Evolutionary conservation across 2,329 filamentous ascomycete species (phyloP).

Genomic region (Chalara sp.): DNA sequence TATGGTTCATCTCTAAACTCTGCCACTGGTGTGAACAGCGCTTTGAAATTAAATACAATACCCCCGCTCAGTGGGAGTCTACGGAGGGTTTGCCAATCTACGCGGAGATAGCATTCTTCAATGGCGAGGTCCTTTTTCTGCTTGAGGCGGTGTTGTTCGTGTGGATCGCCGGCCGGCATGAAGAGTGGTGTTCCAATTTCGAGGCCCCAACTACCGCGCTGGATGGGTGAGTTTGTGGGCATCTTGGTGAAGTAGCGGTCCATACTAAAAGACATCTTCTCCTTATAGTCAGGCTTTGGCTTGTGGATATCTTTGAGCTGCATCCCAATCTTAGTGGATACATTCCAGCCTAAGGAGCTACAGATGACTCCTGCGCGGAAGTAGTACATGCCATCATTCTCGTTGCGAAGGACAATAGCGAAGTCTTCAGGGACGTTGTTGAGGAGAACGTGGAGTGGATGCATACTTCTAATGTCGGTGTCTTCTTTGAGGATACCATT

Average conservation of each 20-base stretch:
- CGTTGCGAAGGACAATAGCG: conserved; percentile 65
- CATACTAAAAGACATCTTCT: conserved; percentile 85
- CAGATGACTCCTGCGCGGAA: conserved; percentile 74
- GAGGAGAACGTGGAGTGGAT: conserved; percentile 64
- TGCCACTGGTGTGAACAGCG: conserved; percentile 67
- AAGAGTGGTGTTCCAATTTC: conserved; percentile 71
- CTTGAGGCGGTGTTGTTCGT: conserved; percentile 49
- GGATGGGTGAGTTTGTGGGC: conserved; percentile 67
- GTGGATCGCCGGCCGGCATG: conserved; percentile 62
- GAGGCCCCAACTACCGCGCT: conserved; percentile 78
- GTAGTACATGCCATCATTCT: conserved; percentile 63
- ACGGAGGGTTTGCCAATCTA: conserved; percentile 84
- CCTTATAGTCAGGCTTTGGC: conserved; percentile 74
- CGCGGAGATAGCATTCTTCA: conserved; percentile 60
- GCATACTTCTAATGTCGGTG: conserved; percentile 52
- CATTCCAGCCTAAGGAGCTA: conserved; percentile 74
- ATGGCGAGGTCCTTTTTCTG: conserved; percentile 51
- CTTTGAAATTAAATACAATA: conserved; percentile 85
- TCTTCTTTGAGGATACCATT: conserved; percentile 62
- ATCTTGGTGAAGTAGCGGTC: conserved; percentile 78
- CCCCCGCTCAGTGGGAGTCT: conserved; percentile 69
- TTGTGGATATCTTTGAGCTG: conserved; percentile 65
- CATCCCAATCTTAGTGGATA: conserved; percentile 66
- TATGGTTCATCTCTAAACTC: conserved; percentile 67
- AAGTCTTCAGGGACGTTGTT: conserved; percentile 83